Evolutionary conservation across 2,329 filamentous ascomycete genomes (phyloP), one percentile per base, ranked within the genome.

Genomic region (Trichoderma sp.): DNA sequence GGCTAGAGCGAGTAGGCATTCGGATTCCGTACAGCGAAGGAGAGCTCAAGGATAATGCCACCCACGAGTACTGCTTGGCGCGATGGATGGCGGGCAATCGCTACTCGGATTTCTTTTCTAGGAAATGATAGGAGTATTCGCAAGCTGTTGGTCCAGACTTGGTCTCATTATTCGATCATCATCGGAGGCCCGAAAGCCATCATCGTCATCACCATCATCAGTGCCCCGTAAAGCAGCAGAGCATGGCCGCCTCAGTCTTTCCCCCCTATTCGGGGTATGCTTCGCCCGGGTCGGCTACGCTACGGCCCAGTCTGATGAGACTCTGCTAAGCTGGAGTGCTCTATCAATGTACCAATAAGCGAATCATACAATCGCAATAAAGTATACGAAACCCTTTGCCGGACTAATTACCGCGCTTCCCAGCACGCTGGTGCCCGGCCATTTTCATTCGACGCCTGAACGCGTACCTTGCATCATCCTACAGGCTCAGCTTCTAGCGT

Each of bases 381-480:
- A 59, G 31, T 24, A 67, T 31, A 67, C 31, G 29, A 35, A 21
- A 59, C 19, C 40, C 40, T 37, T 14, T 14, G 14, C n/a, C 53
- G 16, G 49, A 53, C 43, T 57, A 16, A 65, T 57, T 31, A 19
- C 40, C 35, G 43, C 16, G n/a, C 43, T 37, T 47, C 14, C 62
- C 52, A 57, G 33, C 49, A 64, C 56, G 21, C 29, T n/a, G 61
- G 61, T 56, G 49, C 49, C 49, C 63, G 53, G 63, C 53, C 58
- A 43, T 49, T 49, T 40, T 58, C 53, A 52, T 27, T 43, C 29
- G 40, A 66, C 29, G 13, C 47, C 13, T 66, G 53, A 21, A 16
- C 40, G 63, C 55, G 55, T 66, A 58, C 53, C 63, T 66, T 59
- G 55, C 63, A 66, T 58, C 37, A 29, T 52, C 63, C 52, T 66